Evolutionary conservation across 345 rosid genomes (phyloP).

Genomic region (Lepidium didymum): DNA sequence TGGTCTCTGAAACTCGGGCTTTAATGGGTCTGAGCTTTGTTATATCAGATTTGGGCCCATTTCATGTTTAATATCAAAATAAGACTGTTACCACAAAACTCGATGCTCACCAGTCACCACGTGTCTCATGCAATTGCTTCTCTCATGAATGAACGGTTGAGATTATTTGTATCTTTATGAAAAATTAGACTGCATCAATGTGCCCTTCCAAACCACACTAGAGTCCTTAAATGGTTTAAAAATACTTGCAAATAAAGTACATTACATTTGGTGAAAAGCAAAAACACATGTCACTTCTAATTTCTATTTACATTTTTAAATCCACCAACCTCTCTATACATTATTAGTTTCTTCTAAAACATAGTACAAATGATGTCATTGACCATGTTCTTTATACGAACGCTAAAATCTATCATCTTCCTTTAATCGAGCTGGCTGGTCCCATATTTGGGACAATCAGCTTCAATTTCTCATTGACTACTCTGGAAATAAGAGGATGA

Average conservation of each 20-base stretch:
- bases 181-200: neutral
- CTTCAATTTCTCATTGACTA: too few species aligned
- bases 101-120: neutral
- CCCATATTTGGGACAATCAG: too few species aligned
- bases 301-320: neutral
- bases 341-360: neutral
- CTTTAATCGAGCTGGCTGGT: too few species aligned
- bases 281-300: slow-evolving; percentile 10
- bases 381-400: too few species aligned
- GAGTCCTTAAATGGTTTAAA: slow-evolving; percentile 6
- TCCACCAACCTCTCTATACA: slow-evolving; percentile 8
- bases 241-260: neutral
- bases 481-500: too few species aligned
- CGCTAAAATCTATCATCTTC: too few species aligned
- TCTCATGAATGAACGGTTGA: neutral
- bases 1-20: too few species aligned
- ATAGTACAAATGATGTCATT: too few species aligned
- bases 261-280: slow-evolving; percentile 17
- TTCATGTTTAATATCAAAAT: too few species aligned
- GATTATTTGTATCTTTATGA: neutral
- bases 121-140: neutral
- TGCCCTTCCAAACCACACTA: slow-evolving; percentile 1
- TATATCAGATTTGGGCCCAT: too few species aligned
- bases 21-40: too few species aligned
- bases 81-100: neutral